These are phyloP conservation scores for Pleurotus cornucopiae DNA, from an alignment of 768 basidiomycete genomes.

Conservation along the genomic window DNA sequence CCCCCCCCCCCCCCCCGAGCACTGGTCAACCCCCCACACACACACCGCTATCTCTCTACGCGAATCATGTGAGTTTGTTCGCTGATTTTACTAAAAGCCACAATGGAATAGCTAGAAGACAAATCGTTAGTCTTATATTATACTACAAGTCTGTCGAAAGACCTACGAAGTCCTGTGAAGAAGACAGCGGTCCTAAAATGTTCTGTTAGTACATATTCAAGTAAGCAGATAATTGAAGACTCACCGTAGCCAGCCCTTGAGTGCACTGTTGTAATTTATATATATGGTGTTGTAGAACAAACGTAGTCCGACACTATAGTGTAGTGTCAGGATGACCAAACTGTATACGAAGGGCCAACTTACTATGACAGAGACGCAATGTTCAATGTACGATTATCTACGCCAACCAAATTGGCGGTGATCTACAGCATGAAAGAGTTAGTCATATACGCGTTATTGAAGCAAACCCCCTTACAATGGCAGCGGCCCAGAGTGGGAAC, in stretches of 20 bases:
- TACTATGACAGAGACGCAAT: slow-evolving; percentile 24
- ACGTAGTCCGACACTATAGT: slow-evolving; percentile 9
- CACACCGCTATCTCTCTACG: too few relatives aligned
- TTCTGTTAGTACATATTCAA: background rate
- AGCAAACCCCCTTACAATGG: slow-evolving; percentile 16
- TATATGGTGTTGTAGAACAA: slow-evolving; percentile 21
- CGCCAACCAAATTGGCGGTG: slow-evolving; percentile 25
- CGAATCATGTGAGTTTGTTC: too few relatives aligned
- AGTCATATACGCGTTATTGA: background rate
- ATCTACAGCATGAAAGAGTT: slow-evolving; percentile 14
- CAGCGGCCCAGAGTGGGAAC: slow-evolving; percentile 30
- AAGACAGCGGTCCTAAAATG: background rate
- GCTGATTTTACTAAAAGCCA: background rate
- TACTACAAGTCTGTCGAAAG: too few relatives aligned
- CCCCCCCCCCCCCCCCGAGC: too few relatives aligned
- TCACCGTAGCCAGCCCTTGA: slow-evolving; percentile 9
- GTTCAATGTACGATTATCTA: slow-evolving; percentile 27
- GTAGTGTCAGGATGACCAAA: background rate
- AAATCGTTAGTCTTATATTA: background rate
- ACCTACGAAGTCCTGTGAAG: background rate
- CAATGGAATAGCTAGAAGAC: slow-evolving; percentile 6
- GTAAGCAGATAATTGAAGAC: background rate
- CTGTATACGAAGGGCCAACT: background rate
- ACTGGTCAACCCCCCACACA: too few relatives aligned
- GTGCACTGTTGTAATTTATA: slow-evolving; percentile 13